phyloP scores from a whole-genome alignment of 2,329 filamentous ascomycete genomes.

The Lasiodiplodia sp. region DNA sequence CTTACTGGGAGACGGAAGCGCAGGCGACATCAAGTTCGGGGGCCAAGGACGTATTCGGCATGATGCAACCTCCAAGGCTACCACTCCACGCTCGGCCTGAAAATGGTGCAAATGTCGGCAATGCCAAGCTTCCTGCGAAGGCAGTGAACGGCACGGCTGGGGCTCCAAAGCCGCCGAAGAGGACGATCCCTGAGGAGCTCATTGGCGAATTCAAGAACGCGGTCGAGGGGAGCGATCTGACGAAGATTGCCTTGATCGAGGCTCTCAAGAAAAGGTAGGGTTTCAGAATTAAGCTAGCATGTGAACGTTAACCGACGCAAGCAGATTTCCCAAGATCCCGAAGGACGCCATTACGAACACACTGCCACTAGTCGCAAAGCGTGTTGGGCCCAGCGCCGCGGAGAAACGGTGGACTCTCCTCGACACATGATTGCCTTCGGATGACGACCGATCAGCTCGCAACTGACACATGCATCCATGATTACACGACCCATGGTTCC shows the following conservation, averaged over 20 bases:
- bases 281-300: no score
- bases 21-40: background rate
- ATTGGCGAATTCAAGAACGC: constrained; percentile 72
- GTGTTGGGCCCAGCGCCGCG: constrained; percentile 66
- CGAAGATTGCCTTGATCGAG: constrained; percentile 77
- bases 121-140: constrained; percentile 32
- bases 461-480: background rate
- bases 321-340: constrained; percentile 72
- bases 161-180: constrained; percentile 49
- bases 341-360: constrained; percentile 76
- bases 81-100: constrained; percentile 51
- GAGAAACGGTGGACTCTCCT: constrained; percentile 68
- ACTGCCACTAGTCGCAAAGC: constrained; percentile 69
- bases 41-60: constrained; percentile 34
- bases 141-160: constrained; percentile 35
- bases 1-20: constrained; percentile 71
- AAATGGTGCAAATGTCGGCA: constrained; percentile 33
- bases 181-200: constrained; percentile 64
- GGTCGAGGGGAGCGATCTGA: constrained; percentile 74
- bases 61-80: constrained; percentile 51
- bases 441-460: background rate
- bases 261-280: constrained; percentile 72
- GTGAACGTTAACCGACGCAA: constrained; percentile 30
- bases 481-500: constrained; percentile 1
- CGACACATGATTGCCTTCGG: constrained; percentile 14